phyloP scores from a whole-genome alignment of 2,329 filamentous ascomycete genomes.

The Trichoderma atroviride region DNA sequence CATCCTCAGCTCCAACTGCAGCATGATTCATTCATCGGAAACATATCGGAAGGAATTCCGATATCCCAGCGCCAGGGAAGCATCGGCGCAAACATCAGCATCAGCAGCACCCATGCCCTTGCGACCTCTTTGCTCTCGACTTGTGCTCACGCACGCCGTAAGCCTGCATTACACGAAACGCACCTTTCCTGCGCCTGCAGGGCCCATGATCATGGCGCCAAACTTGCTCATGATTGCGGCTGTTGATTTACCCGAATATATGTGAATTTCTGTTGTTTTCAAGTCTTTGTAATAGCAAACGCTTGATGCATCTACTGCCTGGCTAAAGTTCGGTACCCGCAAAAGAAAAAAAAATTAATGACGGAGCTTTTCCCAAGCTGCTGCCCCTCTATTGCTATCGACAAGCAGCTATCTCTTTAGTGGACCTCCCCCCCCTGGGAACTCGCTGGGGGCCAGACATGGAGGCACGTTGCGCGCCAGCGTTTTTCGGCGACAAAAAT shows the following conservation, averaged over 20 bases:
- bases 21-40: not conserved
- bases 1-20: not conserved
- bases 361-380: not conserved
- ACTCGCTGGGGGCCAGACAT: not conserved
- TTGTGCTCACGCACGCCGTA: not conserved
- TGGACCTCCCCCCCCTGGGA: not conserved
- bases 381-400: not conserved
- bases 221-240: slow-evolving; percentile 78
- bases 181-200: slow-evolving; percentile 91
- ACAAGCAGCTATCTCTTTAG: not conserved
- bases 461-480: not conserved
- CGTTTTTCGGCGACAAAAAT: not conserved
- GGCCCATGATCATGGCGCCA: slow-evolving; percentile 93
- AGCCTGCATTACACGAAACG: slow-evolving; percentile 30
- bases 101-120: not conserved
- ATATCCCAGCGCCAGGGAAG: not conserved
- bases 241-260: not conserved
- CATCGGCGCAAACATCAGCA: slow-evolving; percentile 7
- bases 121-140: not conserved
- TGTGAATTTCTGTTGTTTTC: not conserved
- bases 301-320: not conserved
- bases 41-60: slow-evolving; percentile 3
- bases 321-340: not conserved
- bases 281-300: not conserved
- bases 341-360: not conserved